Evolutionary conservation across 179 eudicot species (phyloP), one percentile per base, ranked within the genome.

Genomic region (Patellifolia procumbens): DNA sequence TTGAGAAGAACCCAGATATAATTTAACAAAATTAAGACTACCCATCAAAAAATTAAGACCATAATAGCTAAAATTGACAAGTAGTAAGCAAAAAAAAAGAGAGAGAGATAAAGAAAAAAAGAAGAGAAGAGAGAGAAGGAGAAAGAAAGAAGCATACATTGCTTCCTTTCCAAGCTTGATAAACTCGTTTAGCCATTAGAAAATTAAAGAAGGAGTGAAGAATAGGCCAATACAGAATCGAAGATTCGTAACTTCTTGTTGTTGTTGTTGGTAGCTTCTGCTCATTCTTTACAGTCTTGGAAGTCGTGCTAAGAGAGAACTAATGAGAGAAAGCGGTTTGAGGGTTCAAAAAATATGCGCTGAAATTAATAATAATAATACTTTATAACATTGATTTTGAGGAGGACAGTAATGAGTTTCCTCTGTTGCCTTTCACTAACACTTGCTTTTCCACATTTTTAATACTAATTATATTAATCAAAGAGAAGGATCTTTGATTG

Each of bases 161-260:
- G 76, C 79, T 85, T 74, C 88, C 88, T 75, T 85, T 85, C 88
- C 88, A 85, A 80, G 84, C 84, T 78, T 85, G 80, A 69, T 80
- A 85, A 66, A 85, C 77, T 39, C 88, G 80, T 52, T 78, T 73
- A 42, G 82, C 87, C 87, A 85, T 85, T 28, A 76, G 8, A 77
- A 69, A 74, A 34, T 46, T 37, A 71, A 31, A 82, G 45, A 49
- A n/a, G 26, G 12, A 70, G 45, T 2, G 5, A 31, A 11, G 39
- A 81, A 53, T 15, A 72, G 31, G 59, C 66, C 29, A 74, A 70
- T 35, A 64, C 17, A 78, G 24, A 84, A 75, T 53, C 35, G 75
- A 73, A 63, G 80, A 81, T 72, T 81, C 66, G 58, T 34, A 63
- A 28, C 43, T 39, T n/a, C 73, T 74, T 84, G 78, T 65, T 55